Evolutionary conservation across 2,329 filamentous ascomycete species (phyloP).

Genomic region (Exophiala alcalophila): DNA sequence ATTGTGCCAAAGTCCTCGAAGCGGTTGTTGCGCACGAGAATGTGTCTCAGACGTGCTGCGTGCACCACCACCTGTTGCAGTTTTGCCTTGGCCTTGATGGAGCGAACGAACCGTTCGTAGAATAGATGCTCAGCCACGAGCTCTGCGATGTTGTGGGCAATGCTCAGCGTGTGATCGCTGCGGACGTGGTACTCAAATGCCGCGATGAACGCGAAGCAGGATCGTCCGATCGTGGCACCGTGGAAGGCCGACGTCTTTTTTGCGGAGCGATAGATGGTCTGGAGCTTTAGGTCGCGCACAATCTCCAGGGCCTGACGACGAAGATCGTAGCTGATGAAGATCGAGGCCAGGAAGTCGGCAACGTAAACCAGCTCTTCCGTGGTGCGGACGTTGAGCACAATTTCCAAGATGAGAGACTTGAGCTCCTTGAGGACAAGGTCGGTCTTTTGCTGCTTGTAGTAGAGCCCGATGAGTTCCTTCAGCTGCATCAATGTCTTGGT

Average conservation of each 20-base stretch:
- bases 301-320: conserved; percentile 42
- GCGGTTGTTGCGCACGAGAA: conserved; percentile 36
- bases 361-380: conserved; percentile 29
- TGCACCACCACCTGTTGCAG: conserved; percentile 36
- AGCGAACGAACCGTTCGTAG: conserved; percentile 41
- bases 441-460: conserved; percentile 36
- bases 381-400: conserved; percentile 41
- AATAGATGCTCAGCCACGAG: conserved; percentile 43
- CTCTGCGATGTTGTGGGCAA: conserved; percentile 44
- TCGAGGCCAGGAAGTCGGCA: conserved; percentile 47
- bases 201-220: conserved; percentile 46
- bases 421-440: conserved; percentile 36
- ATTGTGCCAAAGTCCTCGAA: conserved; percentile 33
- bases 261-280: conserved; percentile 48
- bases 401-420: conserved; percentile 31
- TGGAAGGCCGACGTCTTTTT: conserved; percentile 26
- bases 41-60: conserved; percentile 34
- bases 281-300: conserved; percentile 48
- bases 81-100: conserved; percentile 34
- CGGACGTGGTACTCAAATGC: conserved; percentile 45
- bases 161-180: conserved; percentile 36
- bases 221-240: conserved; percentile 29
- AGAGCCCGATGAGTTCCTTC: conserved; percentile 38
- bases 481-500: conserved; percentile 40
- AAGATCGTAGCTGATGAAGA: conserved; percentile 46